Base-by-base conservation (phyloP, 495 filamentous ascomycete genomes). In the Talaromyces liani region DNA sequence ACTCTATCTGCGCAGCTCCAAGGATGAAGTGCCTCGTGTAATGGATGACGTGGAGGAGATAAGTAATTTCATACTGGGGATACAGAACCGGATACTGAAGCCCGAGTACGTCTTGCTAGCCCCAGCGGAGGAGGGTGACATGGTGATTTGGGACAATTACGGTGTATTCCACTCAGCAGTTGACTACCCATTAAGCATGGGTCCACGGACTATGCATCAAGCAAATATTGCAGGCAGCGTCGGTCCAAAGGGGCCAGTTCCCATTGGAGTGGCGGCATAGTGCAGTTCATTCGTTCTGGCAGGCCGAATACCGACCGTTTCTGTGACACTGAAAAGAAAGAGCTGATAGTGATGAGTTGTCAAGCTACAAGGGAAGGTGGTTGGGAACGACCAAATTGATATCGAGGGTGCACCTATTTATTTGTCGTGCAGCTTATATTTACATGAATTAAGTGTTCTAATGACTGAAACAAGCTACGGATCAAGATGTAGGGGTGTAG, bases 121-220 rank as follows among this genome's bases (percentile, higher is more conserved):
- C 22, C 68, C 54, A 6, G 64, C 67, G 18, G 71, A 72, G 18
- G 71, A 73, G 56, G 72, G 72, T 6, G 72, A 74, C 63, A 72
- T 75, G 58, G 68, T 69, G 36, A 67, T 70, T 56, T 75, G 71
- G 72, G 71, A 70, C 18, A 75, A 75, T 62, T 72, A 73, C 36
- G 68, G 71, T 53, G 59, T 72, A 59, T 73, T 73, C 57, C 71
- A 75, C 61, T 72, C 73, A 3, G 71, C 71, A n/a, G 65, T 75
- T 53, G 73, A 75, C 58, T 75, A 73, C 63, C 70, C 73, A 5
- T 62, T 64, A 22, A 65, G 58, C 14, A 69, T 69, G 27, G 71
- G 73, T 2, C 66, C 73, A 20, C 41, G 73, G n/a, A 68, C 73
- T 24, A 75, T 75, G 73, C 73, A 75, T 45, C 73, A 75, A 58